Evolutionary conservation across 2,329 filamentous ascomycete genomes (phyloP).

Genomic region (Colletotrichum liriopes): DNA sequence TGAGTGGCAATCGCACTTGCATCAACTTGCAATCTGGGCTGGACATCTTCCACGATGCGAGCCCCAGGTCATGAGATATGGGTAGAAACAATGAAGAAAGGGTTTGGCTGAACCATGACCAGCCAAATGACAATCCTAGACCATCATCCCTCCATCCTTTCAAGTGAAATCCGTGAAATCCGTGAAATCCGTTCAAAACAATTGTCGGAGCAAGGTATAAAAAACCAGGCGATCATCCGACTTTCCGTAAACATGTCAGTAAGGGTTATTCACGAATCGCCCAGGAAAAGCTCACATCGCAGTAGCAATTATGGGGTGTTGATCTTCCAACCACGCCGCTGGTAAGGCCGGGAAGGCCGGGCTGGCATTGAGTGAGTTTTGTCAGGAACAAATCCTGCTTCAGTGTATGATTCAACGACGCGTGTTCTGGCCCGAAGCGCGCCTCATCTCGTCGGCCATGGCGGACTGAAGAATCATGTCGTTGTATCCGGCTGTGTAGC

Average conservation of each 20-base stretch:
- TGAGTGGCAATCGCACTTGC: conserved; percentile 48
- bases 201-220: conserved; percentile 27
- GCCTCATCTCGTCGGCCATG: conserved; percentile 37
- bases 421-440: conserved; percentile 27
- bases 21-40: conserved; percentile 47
- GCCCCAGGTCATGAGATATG: conserved; percentile 41
- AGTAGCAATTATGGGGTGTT: conserved; percentile 32
- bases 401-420: conserved; percentile 27
- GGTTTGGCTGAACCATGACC: conserved; percentile 24
- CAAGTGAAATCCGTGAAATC: conserved; percentile 38
- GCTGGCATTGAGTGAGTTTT: conserved; percentile 10
- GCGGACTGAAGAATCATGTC: conserved; percentile 42
- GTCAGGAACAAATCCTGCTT: not conserved
- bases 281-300: conserved; percentile 24
- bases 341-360: not conserved
- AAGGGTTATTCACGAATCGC: not conserved
- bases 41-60: conserved; percentile 61
- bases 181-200: conserved; percentile 37
- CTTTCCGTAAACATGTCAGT: not conserved
- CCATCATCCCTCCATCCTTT: conserved; percentile 21
- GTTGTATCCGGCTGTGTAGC: conserved; percentile 43
- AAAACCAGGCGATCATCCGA: conserved; percentile 6
- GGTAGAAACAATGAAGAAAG: conserved; percentile 33
- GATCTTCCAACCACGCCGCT: conserved; percentile 29
- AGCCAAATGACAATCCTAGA: conserved; percentile 27